These are phyloP conservation scores for Leucaena leucocephala DNA, from an alignment of 306 rosid species.

Conservation along the genomic window DNA sequence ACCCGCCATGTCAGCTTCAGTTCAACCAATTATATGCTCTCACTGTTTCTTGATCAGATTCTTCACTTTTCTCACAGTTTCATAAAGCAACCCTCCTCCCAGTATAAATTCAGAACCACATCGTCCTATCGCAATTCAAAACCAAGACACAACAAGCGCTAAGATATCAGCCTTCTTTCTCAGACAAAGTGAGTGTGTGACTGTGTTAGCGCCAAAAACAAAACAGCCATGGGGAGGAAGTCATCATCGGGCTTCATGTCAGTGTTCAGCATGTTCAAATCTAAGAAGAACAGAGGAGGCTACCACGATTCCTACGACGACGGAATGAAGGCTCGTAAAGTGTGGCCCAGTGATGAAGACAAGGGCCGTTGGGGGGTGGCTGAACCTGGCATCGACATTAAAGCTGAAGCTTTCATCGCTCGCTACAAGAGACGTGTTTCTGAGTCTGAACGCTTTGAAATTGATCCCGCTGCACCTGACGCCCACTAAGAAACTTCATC, in stretches of 20 bases:
- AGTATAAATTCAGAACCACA: slow-evolving; percentile 36
- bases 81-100: background rate
- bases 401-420: slow-evolving; percentile 56
- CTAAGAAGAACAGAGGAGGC: slow-evolving; percentile 42
- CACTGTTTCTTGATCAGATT: slow-evolving; percentile 32
- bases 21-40: slow-evolving; percentile 13
- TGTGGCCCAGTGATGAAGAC: slow-evolving; percentile 71
- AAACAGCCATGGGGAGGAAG: slow-evolving; percentile 48
- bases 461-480: slow-evolving; percentile 20
- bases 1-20: slow-evolving; percentile 6
- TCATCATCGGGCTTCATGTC: slow-evolving; percentile 45
- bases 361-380: slow-evolving; percentile 51
- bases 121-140: background rate
- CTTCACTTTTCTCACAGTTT: background rate
- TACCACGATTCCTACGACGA: slow-evolving; percentile 23
- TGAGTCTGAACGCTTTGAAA: slow-evolving; percentile 44
- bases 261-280: slow-evolving; percentile 53
- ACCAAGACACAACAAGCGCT: slow-evolving; percentile 10
- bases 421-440: slow-evolving; percentile 39
- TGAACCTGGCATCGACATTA: slow-evolving; percentile 62
- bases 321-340: slow-evolving; percentile 23
- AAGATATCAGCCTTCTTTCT: background rate
- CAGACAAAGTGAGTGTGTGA: background rate
- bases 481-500: background rate
- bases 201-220: background rate